A percentile compares a stretch with the other conserved stretches of the same genome.
phyloP scores from a whole-genome alignment of 2,329 filamentous ascomycete genomes.

The Teratosphaeria pseudoeucalypti region DNA sequence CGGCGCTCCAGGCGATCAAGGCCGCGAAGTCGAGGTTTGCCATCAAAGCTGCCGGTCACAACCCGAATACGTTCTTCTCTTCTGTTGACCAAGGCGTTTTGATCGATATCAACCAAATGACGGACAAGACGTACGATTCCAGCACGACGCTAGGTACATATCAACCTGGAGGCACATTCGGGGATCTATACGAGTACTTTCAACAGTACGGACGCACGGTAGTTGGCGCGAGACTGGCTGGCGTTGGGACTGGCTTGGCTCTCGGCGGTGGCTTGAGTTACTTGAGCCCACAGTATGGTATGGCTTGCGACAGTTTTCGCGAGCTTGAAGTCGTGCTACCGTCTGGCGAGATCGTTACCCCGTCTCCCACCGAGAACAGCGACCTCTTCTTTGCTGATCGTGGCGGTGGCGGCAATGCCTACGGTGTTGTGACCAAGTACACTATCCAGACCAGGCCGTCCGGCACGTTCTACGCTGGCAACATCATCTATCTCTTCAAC shows the following conservation, averaged over 20 bases:
- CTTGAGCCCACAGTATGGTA: slow-evolving; percentile 11
- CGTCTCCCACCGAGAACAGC: slow-evolving; percentile 30
- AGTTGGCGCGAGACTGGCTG: background rate
- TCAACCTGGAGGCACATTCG: background rate
- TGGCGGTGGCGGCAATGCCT: slow-evolving; percentile 44
- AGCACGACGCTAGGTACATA: background rate
- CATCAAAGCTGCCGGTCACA: background rate
- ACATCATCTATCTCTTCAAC: background rate
- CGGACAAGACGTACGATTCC: background rate
- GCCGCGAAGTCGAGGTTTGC: background rate
- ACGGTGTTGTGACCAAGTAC: slow-evolving; percentile 12
- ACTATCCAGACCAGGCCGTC: slow-evolving; percentile 6
- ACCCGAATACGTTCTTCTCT: background rate
- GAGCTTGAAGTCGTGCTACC: slow-evolving; percentile 38
- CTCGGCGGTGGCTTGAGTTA: slow-evolving; percentile 11
- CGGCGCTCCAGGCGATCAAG: background rate
- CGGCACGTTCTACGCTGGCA: background rate
- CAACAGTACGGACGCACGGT: background rate
- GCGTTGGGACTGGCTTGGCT: background rate
- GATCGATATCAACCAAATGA: background rate
- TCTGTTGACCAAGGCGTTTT: background rate
- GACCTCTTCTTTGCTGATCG: slow-evolving; percentile 46
- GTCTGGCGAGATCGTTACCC: slow-evolving; percentile 39
- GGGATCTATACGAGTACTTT: background rate
- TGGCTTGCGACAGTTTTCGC: slow-evolving; percentile 13